These are phyloP conservation scores for Auriculariales sp. DNA, from an alignment of 768 basidiomycete species.

Conservation along the genomic window DNA sequence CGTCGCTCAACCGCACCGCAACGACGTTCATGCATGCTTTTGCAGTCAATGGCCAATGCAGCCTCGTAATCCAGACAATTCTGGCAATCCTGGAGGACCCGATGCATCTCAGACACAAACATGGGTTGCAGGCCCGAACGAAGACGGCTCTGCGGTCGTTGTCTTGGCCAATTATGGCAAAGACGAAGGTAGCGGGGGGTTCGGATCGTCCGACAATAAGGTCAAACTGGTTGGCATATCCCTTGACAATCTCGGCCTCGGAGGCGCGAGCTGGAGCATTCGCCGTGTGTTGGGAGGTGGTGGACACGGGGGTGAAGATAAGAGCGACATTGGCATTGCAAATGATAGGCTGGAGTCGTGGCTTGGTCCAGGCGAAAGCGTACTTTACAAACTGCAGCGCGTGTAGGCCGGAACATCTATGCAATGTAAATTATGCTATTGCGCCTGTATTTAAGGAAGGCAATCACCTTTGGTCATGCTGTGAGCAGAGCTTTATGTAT, in stretches of 20 bases:
- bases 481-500: no score
- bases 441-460: no score
- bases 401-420: no score
- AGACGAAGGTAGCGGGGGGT: not conserved
- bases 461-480: no score
- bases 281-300: not conserved
- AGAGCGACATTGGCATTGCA: not conserved
- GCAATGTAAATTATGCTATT: no score
- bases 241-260: not conserved
- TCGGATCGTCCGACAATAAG: not conserved
- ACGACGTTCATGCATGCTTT: not conserved
- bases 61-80: slow-evolving; percentile 1
- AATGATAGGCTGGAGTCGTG: not conserved
- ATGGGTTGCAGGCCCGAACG: slow-evolving; percentile 2
- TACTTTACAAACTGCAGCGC: not conserved
- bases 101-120: slow-evolving; percentile 2
- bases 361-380: not conserved
- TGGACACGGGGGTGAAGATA: not conserved
- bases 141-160: not conserved
- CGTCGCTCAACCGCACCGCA: not conserved
- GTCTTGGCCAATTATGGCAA: slow-evolving; percentile 3
- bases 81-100: not conserved
- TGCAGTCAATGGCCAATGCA: slow-evolving; percentile 1
- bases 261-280: not conserved
- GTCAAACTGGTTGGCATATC: not conserved